Conservation (phyloP, 140 eudicot species). For the Artemisia princeps region DNA sequence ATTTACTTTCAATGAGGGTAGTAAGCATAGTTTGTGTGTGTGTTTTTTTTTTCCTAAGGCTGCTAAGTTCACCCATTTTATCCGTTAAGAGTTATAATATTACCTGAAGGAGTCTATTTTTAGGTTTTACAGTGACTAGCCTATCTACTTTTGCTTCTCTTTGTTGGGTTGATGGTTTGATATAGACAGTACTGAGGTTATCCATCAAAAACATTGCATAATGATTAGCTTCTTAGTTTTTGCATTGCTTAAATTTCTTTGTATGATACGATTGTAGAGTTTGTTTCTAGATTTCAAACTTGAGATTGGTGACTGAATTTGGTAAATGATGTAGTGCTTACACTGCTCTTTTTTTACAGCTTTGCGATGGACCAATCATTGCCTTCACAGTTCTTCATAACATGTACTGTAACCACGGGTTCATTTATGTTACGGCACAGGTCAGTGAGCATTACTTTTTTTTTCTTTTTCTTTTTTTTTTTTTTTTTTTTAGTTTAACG, state of each 20-base stretch:
- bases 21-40: too few species aligned
- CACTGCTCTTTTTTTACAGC: conserved; percentile 36
- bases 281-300: background rate
- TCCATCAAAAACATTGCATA: background rate
- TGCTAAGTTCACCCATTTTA: background rate
- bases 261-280: background rate
- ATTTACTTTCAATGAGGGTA: too few species aligned
- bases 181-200: background rate
- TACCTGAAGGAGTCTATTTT: too few species aligned
- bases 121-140: background rate
- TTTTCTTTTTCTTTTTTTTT: background rate
- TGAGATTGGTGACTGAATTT: background rate
- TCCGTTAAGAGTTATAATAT: too few species aligned
- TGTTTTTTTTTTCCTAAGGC: background rate
- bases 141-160: background rate
- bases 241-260: background rate
- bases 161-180: background rate
- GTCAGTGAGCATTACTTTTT: conserved; percentile 28
- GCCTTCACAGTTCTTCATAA: conserved; percentile 95
- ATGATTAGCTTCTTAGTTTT: background rate
- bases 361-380: conserved; percentile 85
- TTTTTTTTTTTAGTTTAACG: background rate
- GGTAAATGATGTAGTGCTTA: background rate
- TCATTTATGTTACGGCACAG: conserved; percentile 86
- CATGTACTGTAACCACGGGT: conserved; percentile 88